Evolutionary conservation across 805 yeast species (phyloP), one percentile per base, ranked within the genome.

Genomic region (Starmerella stellata): DNA sequence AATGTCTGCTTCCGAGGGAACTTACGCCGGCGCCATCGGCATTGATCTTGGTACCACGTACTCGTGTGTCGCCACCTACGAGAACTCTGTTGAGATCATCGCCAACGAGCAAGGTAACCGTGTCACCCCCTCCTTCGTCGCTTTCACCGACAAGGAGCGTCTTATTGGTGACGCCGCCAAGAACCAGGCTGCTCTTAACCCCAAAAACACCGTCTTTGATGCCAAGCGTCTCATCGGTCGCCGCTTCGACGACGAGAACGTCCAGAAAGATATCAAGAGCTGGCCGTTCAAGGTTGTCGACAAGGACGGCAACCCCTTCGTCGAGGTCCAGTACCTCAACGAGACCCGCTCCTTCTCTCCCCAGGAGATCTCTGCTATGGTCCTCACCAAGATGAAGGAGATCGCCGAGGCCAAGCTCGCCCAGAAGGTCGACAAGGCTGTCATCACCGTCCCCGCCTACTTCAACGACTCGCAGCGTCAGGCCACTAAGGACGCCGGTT

Each of bases 11-110:
- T 42, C 54, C 48, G 95, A 83, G 74, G 94, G 94, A 78, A 90
- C 83, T 71, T 83, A 79, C 78, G 90, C 85, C 75, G 95, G 95
- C 78, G 90, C 90, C 68, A 79, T 82, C 64, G 98, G 98, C 78
- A 87, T 87, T 76, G 96, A 85, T 73, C 72, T 80, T 67, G 93
- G 93, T 74, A 80, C 93, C 57, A 82, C 93, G 43, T 82, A 82
- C 69, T 82, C 94, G 38, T 83, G 95, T 74, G 95, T 83, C 47
- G 95, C 93, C 53, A 92, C 82, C 58, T 82, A 82, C 69, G 69
- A 82, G 54, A 79, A 79, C 58, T 92, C 87, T 52, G 95, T 85
- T 38, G 95, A 85, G 65, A 85, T 83, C 62, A 79, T 83, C 59
- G 94, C 95, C 56, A 83, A 83, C 61, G 95, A 85, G 63, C 95